Percentiles rank a stretch among this genome's conserved stretches.
phyloP scores from a whole-genome alignment of 768 basidiomycete genomes.

The Hericium erinaceus region DNA sequence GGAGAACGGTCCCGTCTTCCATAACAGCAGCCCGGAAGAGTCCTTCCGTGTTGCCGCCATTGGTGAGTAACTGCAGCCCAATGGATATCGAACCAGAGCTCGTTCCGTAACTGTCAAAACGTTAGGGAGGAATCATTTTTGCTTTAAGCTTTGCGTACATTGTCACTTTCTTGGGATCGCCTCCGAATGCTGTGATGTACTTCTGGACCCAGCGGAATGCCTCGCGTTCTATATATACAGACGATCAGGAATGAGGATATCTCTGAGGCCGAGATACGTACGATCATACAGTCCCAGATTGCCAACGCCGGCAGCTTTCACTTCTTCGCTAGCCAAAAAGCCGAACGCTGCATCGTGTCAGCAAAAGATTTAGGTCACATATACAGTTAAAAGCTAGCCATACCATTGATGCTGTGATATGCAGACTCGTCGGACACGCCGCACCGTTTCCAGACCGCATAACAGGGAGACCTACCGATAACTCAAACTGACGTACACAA shows the following conservation, averaged over 20 bases:
- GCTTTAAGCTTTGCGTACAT: slow-evolving; percentile 21
- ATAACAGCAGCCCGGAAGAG: slow-evolving; percentile 43
- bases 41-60: neutral
- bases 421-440: neutral
- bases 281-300: slow-evolving; percentile 48
- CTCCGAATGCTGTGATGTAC: slow-evolving; percentile 34
- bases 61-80: neutral
- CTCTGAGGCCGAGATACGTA: slow-evolving; percentile 11
- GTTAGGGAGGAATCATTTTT: slow-evolving; percentile 15
- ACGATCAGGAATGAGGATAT: neutral
- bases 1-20: slow-evolving; percentile 40
- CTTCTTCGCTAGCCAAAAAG: slow-evolving; percentile 32
- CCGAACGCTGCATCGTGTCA: slow-evolving; percentile 20
- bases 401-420: neutral
- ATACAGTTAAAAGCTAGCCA: no score
- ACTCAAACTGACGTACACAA: slow-evolving; percentile 21
- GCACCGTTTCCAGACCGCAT: neutral
- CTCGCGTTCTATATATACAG: slow-evolving; percentile 21
- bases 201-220: slow-evolving; percentile 35
- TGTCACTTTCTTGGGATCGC: slow-evolving; percentile 35
- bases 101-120: slow-evolving; percentile 36
- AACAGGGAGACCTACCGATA: slow-evolving; percentile 14
- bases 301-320: slow-evolving; percentile 27
- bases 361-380: neutral
- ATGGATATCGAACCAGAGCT: slow-evolving; percentile 33